These are phyloP conservation scores for Ophiosphaerella herpotricha DNA, from an alignment of 2,329 filamentous ascomycete genomes.

Conservation along the genomic window DNA sequence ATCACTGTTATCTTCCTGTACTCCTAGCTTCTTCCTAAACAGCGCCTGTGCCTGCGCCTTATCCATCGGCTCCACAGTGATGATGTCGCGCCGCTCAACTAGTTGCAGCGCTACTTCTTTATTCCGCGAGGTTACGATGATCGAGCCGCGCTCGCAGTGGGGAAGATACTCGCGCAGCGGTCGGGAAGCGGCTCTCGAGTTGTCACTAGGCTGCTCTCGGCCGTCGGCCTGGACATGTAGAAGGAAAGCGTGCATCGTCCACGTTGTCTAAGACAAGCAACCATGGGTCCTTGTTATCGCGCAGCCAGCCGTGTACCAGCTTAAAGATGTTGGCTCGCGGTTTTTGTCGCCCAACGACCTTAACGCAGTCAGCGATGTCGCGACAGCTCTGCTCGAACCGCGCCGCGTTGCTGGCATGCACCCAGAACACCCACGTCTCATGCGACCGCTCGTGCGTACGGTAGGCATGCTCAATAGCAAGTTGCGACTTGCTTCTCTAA, in stretches of 20 bases:
- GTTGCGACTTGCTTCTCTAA: conserved; percentile 11
- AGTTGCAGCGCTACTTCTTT: conserved; percentile 10
- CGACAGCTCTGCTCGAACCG: conserved; percentile 15
- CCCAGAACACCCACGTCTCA: conserved; percentile 22
- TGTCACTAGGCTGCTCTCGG: not conserved
- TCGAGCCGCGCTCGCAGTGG: conserved; percentile 38
- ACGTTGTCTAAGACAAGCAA: conserved; percentile 1
- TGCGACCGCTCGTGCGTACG: conserved; percentile 11
- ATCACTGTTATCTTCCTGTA: no score
- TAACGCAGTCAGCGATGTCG: conserved; percentile 19
- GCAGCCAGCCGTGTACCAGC: no score
- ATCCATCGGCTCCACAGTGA: conserved; percentile 24
- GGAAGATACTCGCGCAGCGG: not conserved
- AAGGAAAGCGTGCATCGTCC: not conserved
- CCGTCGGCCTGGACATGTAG: not conserved
- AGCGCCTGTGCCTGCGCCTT: conserved; percentile 25
- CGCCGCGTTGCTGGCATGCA: not conserved
- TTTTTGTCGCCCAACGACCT: conserved; percentile 8
- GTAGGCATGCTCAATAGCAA: conserved; percentile 2
- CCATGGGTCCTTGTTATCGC: conserved; percentile 1
- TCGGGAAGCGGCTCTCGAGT: not conserved
- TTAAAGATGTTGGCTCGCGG: no score
- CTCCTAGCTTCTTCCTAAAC: conserved; percentile 22
- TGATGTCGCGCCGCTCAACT: conserved; percentile 32
- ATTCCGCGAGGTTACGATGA: not conserved